A percentile compares a stretch with the other conserved stretches of the same genome.
Evolutionary conservation across 306 rosid genomes (phyloP).

Genomic region (Adenanthera pavonina): DNA sequence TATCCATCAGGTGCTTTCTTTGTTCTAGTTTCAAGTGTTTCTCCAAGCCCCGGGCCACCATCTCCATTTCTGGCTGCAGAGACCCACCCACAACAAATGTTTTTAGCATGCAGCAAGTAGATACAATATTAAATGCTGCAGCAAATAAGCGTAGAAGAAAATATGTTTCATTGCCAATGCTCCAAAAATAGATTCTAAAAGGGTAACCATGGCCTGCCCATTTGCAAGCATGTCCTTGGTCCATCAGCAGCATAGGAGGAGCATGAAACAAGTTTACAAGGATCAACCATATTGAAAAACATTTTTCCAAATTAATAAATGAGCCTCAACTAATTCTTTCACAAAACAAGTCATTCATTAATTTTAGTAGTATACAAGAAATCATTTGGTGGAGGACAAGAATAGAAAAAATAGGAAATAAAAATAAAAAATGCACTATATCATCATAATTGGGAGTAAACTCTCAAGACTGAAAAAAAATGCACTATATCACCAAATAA

Average conservation of each 20-base stretch:
- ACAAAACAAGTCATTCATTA: background rate
- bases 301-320: background rate
- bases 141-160: constrained; percentile 29
- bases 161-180: background rate
- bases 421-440: background rate
- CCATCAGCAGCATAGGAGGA: background rate
- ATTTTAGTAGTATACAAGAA: background rate
- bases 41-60: constrained; percentile 85
- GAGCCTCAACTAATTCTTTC: background rate
- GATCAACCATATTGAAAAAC: background rate
- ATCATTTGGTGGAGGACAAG: background rate
- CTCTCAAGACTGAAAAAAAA: background rate
- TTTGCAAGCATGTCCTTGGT: background rate
- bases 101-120: constrained; percentile 19
- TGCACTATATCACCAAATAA: background rate
- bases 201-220: background rate
- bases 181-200: background rate
- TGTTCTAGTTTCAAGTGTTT: constrained; percentile 80
- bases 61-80: constrained; percentile 95
- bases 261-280: background rate
- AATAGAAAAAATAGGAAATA: background rate
- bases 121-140: constrained; percentile 34
- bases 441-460: background rate
- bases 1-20: constrained; percentile 71
- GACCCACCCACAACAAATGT: constrained; percentile 30